A percentile compares a stretch with the other conserved stretches of the same genome.
phyloP scores from a whole-genome alignment of 108 stramenopile genomes.

The Nitzschia sp. region DNA sequence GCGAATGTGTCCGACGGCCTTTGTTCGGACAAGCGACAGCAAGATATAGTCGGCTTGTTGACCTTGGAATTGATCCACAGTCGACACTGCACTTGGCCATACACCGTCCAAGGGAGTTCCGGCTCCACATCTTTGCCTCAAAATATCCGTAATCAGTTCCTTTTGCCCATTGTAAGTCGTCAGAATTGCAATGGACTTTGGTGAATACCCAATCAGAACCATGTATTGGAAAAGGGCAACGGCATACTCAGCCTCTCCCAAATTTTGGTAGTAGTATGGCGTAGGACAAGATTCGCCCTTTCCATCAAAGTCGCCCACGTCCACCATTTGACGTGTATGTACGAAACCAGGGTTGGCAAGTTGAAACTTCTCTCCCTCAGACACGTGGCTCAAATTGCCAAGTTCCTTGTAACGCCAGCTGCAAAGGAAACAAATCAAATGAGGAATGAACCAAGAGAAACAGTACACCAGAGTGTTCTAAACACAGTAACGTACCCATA shows the following conservation, averaged over 20 bases:
- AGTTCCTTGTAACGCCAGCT: conserved; percentile 88
- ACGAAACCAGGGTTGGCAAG: conserved; percentile 91
- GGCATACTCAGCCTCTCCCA: conserved; percentile 97
- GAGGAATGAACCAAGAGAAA: conserved; percentile 10
- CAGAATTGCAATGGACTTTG: conserved; percentile 90
- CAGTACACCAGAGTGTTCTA: background rate
- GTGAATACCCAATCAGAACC: conserved; percentile 94
- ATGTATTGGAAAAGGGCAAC: conserved; percentile 98
- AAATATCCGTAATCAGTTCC: conserved; percentile 83
- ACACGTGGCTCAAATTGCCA: conserved; percentile 84
- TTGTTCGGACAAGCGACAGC: conserved; percentile 91
- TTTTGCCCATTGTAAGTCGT: conserved; percentile 99
- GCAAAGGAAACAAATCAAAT: background rate
- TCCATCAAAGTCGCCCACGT: conserved; percentile 91
- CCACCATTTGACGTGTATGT: conserved; percentile 85
- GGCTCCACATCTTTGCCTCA: conserved; percentile 79
- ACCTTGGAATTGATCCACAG: conserved; percentile 98
- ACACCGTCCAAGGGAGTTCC: conserved; percentile 81
- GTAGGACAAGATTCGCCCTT: conserved; percentile 87
- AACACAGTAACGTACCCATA: conserved; percentile 56
- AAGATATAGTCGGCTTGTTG: conserved; percentile 96
- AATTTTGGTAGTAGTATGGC: conserved; percentile 93
- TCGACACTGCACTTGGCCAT: conserved; percentile 64
- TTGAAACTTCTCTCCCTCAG: conserved; percentile 46
- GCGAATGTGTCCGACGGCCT: conserved; percentile 90